Percentiles rank a stretch among this genome's conserved stretches.
Evolutionary conservation across 768 basidiomycete species (phyloP).

Genomic region (Podaxis rugospora): DNA sequence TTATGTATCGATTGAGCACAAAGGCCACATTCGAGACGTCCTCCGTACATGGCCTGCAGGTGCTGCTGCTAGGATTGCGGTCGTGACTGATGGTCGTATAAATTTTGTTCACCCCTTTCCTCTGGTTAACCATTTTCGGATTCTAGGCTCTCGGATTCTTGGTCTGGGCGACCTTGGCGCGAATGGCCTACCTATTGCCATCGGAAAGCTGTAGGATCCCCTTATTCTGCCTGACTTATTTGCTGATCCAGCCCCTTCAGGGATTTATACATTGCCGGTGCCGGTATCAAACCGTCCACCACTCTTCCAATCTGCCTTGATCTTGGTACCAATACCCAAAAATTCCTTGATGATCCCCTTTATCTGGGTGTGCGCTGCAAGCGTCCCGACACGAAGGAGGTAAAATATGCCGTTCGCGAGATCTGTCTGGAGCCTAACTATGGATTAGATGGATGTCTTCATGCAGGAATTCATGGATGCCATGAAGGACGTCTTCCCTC

Average conservation of each 20-base stretch:
- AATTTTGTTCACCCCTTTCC: constrained; percentile 17
- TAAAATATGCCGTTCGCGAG: constrained; percentile 12
- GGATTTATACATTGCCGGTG: constrained; percentile 68
- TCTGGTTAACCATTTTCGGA: constrained; percentile 1
- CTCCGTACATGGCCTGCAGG: constrained; percentile 47
- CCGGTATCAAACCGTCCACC: constrained; percentile 53
- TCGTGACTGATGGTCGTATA: constrained; percentile 66
- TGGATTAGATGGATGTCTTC: constrained; percentile 58
- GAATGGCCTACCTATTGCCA: constrained; percentile 55
- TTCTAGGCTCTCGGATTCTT: constrained; percentile 61
- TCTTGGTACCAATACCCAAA: constrained; percentile 72
- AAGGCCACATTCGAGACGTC: constrained; percentile 56
- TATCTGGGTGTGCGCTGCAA: constrained; percentile 67
- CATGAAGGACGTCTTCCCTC: constrained; percentile 60
- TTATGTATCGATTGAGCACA: constrained; percentile 62
- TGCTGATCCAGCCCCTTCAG: constrained; percentile 22
- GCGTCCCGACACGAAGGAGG: constrained; percentile 43
- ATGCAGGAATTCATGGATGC: constrained; percentile 76
- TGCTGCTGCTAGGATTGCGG: constrained; percentile 54
- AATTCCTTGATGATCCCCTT: constrained; percentile 63
- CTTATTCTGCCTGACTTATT: constrained; percentile 1
- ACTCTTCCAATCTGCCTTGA: constrained; percentile 68
- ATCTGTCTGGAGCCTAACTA: neutral
- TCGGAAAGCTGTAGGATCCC: constrained; percentile 62
- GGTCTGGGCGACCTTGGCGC: constrained; percentile 54